phyloP scores from a whole-genome alignment of 2,329 filamentous ascomycete species.

The Alternaria sp. region DNA sequence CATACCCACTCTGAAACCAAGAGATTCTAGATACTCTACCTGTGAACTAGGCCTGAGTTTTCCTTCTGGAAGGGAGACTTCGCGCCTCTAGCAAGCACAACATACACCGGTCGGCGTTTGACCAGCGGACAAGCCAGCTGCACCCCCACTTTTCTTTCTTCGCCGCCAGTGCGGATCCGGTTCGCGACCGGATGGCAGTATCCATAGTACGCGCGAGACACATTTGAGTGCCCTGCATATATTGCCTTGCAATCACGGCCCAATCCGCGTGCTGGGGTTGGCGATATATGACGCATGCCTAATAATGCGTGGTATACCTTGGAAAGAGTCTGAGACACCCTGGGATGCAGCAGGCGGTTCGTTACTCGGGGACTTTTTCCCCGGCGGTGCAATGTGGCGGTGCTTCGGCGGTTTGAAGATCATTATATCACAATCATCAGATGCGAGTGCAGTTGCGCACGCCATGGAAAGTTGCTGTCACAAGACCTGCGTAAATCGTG shows the following conservation, averaged over 20 bases:
- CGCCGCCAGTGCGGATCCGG: slow-evolving; percentile 20
- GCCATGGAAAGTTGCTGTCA: background rate
- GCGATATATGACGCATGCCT: slow-evolving; percentile 3
- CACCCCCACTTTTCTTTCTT: slow-evolving; percentile 10
- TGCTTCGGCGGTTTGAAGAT: slow-evolving; percentile 15
- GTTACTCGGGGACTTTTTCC: slow-evolving; percentile 2
- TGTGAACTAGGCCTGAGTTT: background rate
- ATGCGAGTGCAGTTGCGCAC: background rate
- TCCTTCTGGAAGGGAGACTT: slow-evolving; percentile 1
- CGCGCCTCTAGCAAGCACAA: background rate
- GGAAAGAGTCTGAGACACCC: background rate
- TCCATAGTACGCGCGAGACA: slow-evolving; percentile 1
- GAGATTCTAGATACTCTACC: background rate
- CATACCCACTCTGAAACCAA: slow-evolving; percentile 8
- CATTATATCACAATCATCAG: slow-evolving; percentile 6
- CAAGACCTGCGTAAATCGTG: background rate
- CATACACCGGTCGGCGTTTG: slow-evolving; percentile 12
- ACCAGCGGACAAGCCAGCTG: background rate
- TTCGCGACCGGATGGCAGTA: slow-evolving; percentile 10
- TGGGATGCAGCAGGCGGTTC: background rate
- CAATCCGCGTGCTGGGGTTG: background rate
- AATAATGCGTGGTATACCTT: background rate
- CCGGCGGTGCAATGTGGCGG: slow-evolving; percentile 7
- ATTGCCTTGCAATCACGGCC: slow-evolving; percentile 3
- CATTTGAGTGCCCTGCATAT: slow-evolving; percentile 13